Conservation (phyloP, 352 stramenopile genomes). For the Globisporangium solare region DNA sequence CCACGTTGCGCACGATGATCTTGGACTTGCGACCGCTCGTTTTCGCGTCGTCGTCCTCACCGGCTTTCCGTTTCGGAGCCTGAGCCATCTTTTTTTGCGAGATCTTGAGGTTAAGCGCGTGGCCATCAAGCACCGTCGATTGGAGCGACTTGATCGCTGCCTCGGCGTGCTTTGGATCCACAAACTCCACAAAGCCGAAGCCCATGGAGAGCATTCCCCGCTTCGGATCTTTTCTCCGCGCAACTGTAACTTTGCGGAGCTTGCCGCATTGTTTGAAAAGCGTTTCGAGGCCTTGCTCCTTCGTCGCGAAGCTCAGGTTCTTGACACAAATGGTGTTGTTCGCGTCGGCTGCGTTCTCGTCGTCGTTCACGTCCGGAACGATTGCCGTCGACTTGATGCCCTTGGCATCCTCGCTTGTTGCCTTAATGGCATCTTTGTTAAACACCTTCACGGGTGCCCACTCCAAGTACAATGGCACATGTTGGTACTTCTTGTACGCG, state of each 20-base stretch:
- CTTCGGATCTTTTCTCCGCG: slow-evolving; percentile 78
- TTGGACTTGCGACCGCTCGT: slow-evolving; percentile 83
- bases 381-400: slow-evolving; percentile 54
- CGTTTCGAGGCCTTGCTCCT: slow-evolving; percentile 80
- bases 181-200: slow-evolving; percentile 99
- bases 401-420: slow-evolving; percentile 23
- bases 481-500: slow-evolving; percentile 98
- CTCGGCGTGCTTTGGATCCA: slow-evolving; percentile 79
- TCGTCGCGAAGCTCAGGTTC: slow-evolving; percentile 98
- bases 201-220: slow-evolving; percentile 92
- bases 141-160: slow-evolving; percentile 78
- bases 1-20: slow-evolving; percentile 98
- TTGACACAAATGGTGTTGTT: slow-evolving; percentile 96
- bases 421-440: slow-evolving; percentile 14
- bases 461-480: slow-evolving; percentile 98
- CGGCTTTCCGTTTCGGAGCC: slow-evolving; percentile 36
- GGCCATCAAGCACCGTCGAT: slow-evolving; percentile 90
- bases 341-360: slow-evolving; percentile 57
- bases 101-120: slow-evolving; percentile 93
- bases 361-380: slow-evolving; percentile 62
- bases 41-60: slow-evolving; percentile 22
- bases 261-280: slow-evolving; percentile 66
- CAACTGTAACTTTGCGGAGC: slow-evolving; percentile 86
- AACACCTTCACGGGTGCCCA: slow-evolving; percentile 94
- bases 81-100: slow-evolving; percentile 84